phyloP scores from a whole-genome alignment of 1,284 basidiomycete species.

The Schizopora paradoxa region DNA sequence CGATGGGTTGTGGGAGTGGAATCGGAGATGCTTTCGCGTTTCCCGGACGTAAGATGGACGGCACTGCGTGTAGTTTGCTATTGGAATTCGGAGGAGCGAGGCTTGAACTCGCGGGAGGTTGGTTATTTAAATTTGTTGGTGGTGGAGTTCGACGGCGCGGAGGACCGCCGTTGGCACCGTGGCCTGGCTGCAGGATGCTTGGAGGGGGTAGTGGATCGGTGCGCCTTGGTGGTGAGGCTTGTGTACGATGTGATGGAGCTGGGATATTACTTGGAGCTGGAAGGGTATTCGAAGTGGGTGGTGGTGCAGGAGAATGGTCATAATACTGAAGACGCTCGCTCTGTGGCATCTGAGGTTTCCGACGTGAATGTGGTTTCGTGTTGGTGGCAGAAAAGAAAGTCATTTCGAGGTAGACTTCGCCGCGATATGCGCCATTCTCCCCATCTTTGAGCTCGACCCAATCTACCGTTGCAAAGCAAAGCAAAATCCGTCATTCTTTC shows the following conservation, averaged over 20 bases:
- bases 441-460: constrained; percentile 59
- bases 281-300: neutral
- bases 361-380: constrained; percentile 43
- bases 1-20: neutral
- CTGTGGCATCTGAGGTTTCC: constrained; percentile 41
- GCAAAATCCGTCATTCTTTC: neutral
- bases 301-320: constrained; percentile 8
- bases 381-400: constrained; percentile 66
- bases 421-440: constrained; percentile 48
- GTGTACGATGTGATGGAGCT: neutral
- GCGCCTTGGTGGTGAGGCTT: neutral
- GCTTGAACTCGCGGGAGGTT: neutral
- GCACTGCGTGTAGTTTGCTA: neutral
- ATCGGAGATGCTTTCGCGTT: neutral
- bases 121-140: constrained; percentile 8
- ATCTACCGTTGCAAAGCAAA: too few species aligned
- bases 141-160: constrained; percentile 1
- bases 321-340: constrained; percentile 35
- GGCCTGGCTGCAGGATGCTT: neutral
- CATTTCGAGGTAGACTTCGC: constrained; percentile 75
- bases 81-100: neutral
- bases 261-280: neutral
- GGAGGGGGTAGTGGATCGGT: neutral
- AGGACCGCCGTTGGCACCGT: constrained; percentile 7
- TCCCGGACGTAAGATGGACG: constrained; percentile 2